These are phyloP conservation scores for Tetrahymena borealis DNA, from an alignment of 73 alveolate species.

Conservation along the genomic window DNA sequence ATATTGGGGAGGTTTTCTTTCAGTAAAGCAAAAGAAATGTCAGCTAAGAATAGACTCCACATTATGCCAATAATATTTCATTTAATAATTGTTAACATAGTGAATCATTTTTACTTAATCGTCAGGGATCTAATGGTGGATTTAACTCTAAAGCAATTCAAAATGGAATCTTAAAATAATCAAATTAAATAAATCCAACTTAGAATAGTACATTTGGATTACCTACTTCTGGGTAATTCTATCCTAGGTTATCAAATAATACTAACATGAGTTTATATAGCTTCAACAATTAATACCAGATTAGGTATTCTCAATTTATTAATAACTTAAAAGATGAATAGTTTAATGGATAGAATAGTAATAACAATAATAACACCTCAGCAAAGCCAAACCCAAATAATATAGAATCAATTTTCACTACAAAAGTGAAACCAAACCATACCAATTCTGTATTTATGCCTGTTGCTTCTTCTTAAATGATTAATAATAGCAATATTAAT, in stretches of 20 bases:
- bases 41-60: not conserved
- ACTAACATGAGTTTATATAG: not conserved
- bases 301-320: not conserved
- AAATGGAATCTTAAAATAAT: no score
- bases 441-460: not conserved
- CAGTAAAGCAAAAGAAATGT: not conserved
- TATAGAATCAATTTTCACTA: not conserved
- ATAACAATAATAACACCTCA: not conserved
- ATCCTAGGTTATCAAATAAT: not conserved
- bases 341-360: not conserved
- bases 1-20: not conserved
- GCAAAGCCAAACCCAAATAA: not conserved
- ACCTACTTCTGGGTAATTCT: not conserved
- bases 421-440: not conserved
- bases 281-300: not conserved
- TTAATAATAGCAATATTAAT: not conserved
- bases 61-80: not conserved
- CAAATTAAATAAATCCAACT: no score
- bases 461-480: not conserved
- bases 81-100: not conserved
- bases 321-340: not conserved
- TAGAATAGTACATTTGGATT: not conserved
- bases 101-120: not conserved
- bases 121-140: not conserved
- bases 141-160: no score